A percentile compares a stretch with the other conserved stretches of the same genome.
Conservation (phyloP, 331 rosid species). For the Quercus tomentella region DNA sequence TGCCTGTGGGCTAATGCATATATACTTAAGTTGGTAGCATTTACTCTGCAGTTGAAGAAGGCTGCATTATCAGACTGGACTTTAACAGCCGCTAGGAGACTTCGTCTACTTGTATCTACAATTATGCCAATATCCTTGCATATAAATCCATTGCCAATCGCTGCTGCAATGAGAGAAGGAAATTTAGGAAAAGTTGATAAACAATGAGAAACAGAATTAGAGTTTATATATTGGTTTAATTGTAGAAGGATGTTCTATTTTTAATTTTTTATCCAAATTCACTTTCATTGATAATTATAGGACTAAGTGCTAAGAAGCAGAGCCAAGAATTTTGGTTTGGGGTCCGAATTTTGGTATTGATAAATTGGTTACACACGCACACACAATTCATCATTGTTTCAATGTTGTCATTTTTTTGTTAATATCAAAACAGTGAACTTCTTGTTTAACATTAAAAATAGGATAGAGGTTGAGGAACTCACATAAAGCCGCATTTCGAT, state of each 20-base stretch:
- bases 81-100: background rate
- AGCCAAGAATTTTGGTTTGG: no score
- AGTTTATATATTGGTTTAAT: background rate
- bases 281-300: background rate
- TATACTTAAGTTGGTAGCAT: background rate
- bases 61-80: background rate
- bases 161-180: background rate
- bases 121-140: background rate
- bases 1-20: slow-evolving; percentile 2
- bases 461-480: background rate
- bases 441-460: no score
- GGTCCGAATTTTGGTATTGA: no score
- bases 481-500: slow-evolving; percentile 24
- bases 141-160: background rate
- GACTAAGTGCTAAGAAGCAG: no score
- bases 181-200: background rate
- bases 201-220: background rate
- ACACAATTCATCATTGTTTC: no score
- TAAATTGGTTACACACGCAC: no score
- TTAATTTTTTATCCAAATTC: background rate
- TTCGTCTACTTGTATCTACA: no score
- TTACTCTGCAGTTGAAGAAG: background rate
- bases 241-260: background rate
- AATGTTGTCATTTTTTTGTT: no score
- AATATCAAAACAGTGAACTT: no score